Conservation (phyloP, 495 filamentous ascomycete genomes). For the Tricharina praecox region DNA sequence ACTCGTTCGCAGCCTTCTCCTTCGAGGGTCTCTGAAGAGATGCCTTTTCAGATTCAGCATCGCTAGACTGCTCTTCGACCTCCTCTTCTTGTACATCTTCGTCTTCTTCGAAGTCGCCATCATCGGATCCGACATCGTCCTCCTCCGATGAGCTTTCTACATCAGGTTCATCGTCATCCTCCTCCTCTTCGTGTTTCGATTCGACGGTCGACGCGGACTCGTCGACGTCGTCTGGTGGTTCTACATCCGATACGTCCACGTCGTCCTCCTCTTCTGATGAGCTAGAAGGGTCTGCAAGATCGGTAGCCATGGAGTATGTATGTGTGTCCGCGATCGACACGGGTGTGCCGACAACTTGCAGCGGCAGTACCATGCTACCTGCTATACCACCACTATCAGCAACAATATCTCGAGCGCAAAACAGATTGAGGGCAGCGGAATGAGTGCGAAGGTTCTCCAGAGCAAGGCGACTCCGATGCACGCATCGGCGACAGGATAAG, state of each 20-base stretch:
- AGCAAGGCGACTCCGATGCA: conserved; percentile 20
- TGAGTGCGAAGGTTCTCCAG: conserved; percentile 16
- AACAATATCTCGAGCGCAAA: conserved; percentile 17
- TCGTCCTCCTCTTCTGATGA: conserved; percentile 24
- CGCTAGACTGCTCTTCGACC: conserved; percentile 20
- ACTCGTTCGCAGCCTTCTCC: conserved; percentile 75
- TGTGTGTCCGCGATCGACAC: conserved; percentile 7
- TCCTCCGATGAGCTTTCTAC: conserved; percentile 22
- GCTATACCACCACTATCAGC: conserved; percentile 21
- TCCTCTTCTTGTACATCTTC: conserved; percentile 14
- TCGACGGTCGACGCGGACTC: conserved; percentile 23
- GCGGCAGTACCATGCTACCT: conserved; percentile 24
- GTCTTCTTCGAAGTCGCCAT: conserved; percentile 26
- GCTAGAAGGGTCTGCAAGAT: conserved; percentile 1
- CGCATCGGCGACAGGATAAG: conserved; percentile 12
- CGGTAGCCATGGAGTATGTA: neutral
- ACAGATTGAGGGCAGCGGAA: conserved; percentile 18
- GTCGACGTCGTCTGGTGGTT: conserved; percentile 18
- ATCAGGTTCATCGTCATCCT: conserved; percentile 19
- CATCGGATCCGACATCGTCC: conserved; percentile 23
- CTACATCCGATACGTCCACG: conserved; percentile 21
- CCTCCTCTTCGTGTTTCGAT: conserved; percentile 13
- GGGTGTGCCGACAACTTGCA: conserved; percentile 13
- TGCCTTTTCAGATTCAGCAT: conserved; percentile 10
- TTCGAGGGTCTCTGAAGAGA: conserved; percentile 45